phyloP scores from a whole-genome alignment of 345 rosid genomes.

The Angophora floribunda region DNA sequence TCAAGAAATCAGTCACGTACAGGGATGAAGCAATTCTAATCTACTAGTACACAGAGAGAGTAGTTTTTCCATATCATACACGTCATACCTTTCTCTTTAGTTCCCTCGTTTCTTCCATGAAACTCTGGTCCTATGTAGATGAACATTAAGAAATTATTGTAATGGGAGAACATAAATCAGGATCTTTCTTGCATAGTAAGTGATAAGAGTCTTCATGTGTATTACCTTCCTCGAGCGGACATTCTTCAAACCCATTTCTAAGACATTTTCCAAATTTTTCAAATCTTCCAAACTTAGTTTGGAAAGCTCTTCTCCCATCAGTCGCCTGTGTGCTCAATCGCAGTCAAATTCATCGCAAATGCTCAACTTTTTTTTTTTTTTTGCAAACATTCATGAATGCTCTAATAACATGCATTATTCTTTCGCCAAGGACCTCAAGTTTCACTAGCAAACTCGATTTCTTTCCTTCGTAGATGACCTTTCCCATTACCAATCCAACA shows the following conservation, averaged over 20 bases:
- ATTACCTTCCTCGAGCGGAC: not conserved
- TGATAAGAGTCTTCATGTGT: not conserved
- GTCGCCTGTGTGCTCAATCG: not conserved
- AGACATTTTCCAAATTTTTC: not conserved
- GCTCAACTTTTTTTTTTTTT: not conserved
- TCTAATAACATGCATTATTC: not conserved
- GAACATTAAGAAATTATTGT: not conserved
- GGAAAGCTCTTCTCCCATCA: constrained; percentile 1
- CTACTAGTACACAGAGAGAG: not conserved
- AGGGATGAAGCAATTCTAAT: not conserved
- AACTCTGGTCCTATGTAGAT: not conserved
- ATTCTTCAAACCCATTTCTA: not conserved
- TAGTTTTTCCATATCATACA: not conserved
- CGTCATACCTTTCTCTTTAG: not conserved
- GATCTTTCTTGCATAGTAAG: not conserved
- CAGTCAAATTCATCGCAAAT: not conserved
- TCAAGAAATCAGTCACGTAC: not conserved
- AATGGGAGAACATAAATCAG: not conserved
- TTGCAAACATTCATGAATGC: not conserved
- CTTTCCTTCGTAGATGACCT: not conserved
- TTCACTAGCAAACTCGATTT: not conserved
- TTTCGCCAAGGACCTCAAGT: not conserved
- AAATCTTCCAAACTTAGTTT: not conserved
- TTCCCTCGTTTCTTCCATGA: not conserved
- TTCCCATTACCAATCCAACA: not conserved